A percentile compares a stretch with the other conserved stretches of the same genome.
Evolutionary conservation across 1,139 yeast species (phyloP).

Genomic region (Yamadazyma sp.): DNA sequence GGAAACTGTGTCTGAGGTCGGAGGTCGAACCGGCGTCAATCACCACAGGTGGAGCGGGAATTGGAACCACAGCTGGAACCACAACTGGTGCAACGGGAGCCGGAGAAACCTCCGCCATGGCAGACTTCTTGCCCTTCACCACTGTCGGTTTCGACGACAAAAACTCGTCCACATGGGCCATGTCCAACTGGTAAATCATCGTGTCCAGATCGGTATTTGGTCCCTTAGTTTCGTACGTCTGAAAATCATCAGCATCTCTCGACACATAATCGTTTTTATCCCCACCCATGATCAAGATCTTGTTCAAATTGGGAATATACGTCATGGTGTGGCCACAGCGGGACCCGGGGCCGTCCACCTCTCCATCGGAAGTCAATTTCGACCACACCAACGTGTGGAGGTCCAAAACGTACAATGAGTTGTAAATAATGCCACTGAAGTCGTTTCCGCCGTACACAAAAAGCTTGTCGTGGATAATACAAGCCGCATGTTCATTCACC

Average conservation of each 20-base stretch:
- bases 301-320: slow-evolving; percentile 61
- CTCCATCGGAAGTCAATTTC: slow-evolving; percentile 49
- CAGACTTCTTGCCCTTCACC: slow-evolving; percentile 16
- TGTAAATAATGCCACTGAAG: slow-evolving; percentile 67
- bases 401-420: slow-evolving; percentile 73
- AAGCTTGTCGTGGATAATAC: slow-evolving; percentile 76
- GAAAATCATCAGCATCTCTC: slow-evolving; percentile 36
- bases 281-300: slow-evolving; percentile 88
- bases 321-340: slow-evolving; percentile 96
- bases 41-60: too few relatives aligned
- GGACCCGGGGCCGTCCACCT: slow-evolving; percentile 63
- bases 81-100: slow-evolving; percentile 13
- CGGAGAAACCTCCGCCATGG: slow-evolving; percentile 2
- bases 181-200: slow-evolving; percentile 62
- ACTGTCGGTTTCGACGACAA: slow-evolving; percentile 23
- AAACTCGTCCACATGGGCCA: slow-evolving; percentile 36
- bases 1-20: slow-evolving; percentile 20
- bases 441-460: slow-evolving; percentile 92
- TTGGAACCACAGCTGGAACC: too few relatives aligned
- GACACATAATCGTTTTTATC: slow-evolving; percentile 64
- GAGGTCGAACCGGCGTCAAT: slow-evolving; percentile 13
- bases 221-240: slow-evolving; percentile 50
- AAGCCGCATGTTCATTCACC: slow-evolving; percentile 87
- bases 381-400: slow-evolving; percentile 73
- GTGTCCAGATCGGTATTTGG: slow-evolving; percentile 52